Conservation (phyloP, 345 rosid genomes). For the Turritis glabra region DNA sequence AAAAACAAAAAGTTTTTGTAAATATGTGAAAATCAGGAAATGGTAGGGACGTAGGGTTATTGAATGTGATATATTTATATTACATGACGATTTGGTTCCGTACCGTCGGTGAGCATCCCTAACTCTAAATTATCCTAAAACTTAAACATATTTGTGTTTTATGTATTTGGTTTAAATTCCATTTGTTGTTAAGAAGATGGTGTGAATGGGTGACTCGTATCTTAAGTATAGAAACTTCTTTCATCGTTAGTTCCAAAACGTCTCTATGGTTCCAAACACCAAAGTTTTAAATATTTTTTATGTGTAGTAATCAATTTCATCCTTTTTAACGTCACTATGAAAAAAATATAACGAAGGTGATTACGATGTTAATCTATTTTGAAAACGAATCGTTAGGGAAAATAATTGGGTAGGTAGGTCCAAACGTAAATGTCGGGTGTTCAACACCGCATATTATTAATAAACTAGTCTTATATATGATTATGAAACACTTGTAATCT, state of each 20-base stretch:
- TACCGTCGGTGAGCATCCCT: slow-evolving; percentile 31
- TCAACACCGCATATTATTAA: background rate
- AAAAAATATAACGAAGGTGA: background rate
- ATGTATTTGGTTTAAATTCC: background rate
- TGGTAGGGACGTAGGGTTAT: slow-evolving; percentile 31
- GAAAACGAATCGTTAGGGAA: background rate
- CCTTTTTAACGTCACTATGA: background rate
- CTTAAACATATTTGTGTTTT: background rate
- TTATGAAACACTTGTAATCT: slow-evolving; percentile 9
- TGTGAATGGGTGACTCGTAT: no score
- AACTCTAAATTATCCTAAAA: background rate
- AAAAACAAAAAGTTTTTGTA: background rate
- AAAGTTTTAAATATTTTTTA: background rate
- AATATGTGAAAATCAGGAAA: background rate
- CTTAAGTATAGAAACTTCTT: no score
- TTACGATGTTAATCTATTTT: background rate
- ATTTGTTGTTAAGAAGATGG: background rate
- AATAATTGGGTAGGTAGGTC: slow-evolving; percentile 8
- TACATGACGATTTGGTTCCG: slow-evolving; percentile 2
- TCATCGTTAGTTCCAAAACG: no score
- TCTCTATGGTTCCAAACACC: background rate
- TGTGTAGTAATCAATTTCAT: slow-evolving; percentile 2
- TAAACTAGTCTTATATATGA: background rate
- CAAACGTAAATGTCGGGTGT: slow-evolving; percentile 8
- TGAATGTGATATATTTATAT: slow-evolving; percentile 15